phyloP scores from a whole-genome alignment of 345 rosid genomes.

The Clarkia xantiana region DNA sequence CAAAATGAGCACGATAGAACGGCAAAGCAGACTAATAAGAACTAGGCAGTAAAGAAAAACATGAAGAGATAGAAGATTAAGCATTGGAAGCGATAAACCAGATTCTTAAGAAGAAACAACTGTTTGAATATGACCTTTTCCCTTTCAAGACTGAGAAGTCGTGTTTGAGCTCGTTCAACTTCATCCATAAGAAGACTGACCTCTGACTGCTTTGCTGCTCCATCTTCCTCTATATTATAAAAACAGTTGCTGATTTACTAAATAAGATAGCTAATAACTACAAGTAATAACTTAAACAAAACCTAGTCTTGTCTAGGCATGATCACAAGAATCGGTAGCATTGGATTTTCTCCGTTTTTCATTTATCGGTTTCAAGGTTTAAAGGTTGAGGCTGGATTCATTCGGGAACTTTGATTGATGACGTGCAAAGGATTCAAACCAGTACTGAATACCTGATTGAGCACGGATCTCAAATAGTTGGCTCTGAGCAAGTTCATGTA shows the following conservation, averaged over 20 bases:
- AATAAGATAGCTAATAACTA: neutral
- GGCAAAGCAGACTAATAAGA: no score
- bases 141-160: slow-evolving; percentile 87
- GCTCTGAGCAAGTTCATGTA: slow-evolving; percentile 98
- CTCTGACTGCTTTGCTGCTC: slow-evolving; percentile 89
- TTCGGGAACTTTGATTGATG: no score
- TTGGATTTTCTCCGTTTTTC: no score
- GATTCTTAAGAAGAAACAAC: neutral
- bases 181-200: slow-evolving; percentile 92
- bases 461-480: slow-evolving; percentile 90
- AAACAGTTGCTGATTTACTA: neutral
- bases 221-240: slow-evolving; percentile 65
- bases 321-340: no score
- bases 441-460: slow-evolving; percentile 57
- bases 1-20: no score
- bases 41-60: slow-evolving; percentile 2
- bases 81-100: neutral
- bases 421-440: neutral
- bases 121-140: slow-evolving; percentile 51
- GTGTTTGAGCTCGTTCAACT: slow-evolving; percentile 96
- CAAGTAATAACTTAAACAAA: neutral
- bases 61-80: no score
- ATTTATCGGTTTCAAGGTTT: no score
- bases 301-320: neutral
- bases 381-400: no score